These are phyloP conservation scores for Hanseniaspora lachancei DNA, from an alignment of 805 yeast species.

Conservation along the genomic window DNA sequence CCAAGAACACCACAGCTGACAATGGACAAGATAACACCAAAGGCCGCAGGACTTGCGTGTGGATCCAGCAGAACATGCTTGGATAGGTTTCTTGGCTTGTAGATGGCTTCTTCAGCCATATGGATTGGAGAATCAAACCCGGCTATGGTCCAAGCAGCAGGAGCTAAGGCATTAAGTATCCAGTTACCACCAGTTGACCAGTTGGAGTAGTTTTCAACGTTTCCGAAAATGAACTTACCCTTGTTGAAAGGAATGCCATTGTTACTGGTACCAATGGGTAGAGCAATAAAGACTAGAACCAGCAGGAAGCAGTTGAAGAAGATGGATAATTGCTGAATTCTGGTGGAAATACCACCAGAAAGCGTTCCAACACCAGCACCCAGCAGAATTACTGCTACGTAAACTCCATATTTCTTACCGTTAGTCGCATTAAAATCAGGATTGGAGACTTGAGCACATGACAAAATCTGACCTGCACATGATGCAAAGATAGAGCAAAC, in stretches of 20 bases:
- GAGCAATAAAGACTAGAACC: constrained; percentile 40
- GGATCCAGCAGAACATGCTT: constrained; percentile 12
- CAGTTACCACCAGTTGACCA: constrained; percentile 51
- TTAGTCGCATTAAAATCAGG: constrained; percentile 38
- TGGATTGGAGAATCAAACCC: constrained; percentile 61
- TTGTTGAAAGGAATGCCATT: constrained; percentile 30
- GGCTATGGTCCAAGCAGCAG: constrained; percentile 63
- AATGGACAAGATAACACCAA: constrained; percentile 50
- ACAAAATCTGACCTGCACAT: constrained; percentile 37
- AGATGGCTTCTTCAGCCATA: constrained; percentile 56
- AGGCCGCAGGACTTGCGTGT: constrained; percentile 36
- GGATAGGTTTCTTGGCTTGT: constrained; percentile 34
- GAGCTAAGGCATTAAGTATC: constrained; percentile 40
- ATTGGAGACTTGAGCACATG: constrained; percentile 35
- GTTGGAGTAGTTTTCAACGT: constrained; percentile 34
- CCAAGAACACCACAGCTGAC: constrained; percentile 45
- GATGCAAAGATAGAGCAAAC: constrained; percentile 50
- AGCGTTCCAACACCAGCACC: constrained; percentile 39
- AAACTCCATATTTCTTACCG: constrained; percentile 45
- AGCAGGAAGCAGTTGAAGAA: constrained; percentile 38
- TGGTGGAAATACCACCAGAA: constrained; percentile 40
- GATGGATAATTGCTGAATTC: constrained; percentile 44
- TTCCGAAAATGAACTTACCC: constrained; percentile 43
- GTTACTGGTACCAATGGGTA: constrained; percentile 40
- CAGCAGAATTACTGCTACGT: constrained; percentile 39